Base-by-base conservation (phyloP, 495 filamentous ascomycete genomes). In the Penicillium soppii region DNA sequence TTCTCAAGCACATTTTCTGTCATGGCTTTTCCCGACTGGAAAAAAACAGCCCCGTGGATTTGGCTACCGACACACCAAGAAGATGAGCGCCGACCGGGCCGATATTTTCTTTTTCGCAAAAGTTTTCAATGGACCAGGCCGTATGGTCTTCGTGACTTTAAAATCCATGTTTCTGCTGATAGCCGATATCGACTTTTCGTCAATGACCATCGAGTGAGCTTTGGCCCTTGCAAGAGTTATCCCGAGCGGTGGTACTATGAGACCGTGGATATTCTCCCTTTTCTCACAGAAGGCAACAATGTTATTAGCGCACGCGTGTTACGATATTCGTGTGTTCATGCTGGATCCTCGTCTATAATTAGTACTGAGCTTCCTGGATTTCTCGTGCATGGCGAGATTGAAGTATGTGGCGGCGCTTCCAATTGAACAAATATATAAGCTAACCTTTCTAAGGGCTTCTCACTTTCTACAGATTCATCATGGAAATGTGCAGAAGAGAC, bases 161-260 rank as follows among this genome's bases (percentile, higher is more conserved):
- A 20, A 1, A 35, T 65, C 2, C 56, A 62, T 33, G 52, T 67
- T 13, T 64, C 64, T 12, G 65, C 65, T 5, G 65, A 68, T 38
- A 68, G 50, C 32, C 65, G 61, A 10, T 68, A 68, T 37, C 47
- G 57, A 10, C 53, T 68, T 0, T 68, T 49, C 42, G 45, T 68
- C 25, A 68, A 68, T 41, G 57, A 57, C 4, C 30, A 43, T 3
- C 33, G 54, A 4, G 53, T 59, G 30, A 54, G 54, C 42, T 65
- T 68, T 32, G 65, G 65, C 1, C 65, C 65, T 8, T 54, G 49
- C 26, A 68, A 65, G 43, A 56, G 54, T 10, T 46, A 65, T 38
- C 52, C 45, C n/a, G 49, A 52, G n/a, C 46, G 49, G 27, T 65
- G 59, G 57, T 47, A 59, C 26, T 65, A 65, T 41, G 65, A 68